These are phyloP conservation scores for Fusarium austroafricanum DNA, from an alignment of 2,329 filamentous ascomycete species.

Conservation along the genomic window DNA sequence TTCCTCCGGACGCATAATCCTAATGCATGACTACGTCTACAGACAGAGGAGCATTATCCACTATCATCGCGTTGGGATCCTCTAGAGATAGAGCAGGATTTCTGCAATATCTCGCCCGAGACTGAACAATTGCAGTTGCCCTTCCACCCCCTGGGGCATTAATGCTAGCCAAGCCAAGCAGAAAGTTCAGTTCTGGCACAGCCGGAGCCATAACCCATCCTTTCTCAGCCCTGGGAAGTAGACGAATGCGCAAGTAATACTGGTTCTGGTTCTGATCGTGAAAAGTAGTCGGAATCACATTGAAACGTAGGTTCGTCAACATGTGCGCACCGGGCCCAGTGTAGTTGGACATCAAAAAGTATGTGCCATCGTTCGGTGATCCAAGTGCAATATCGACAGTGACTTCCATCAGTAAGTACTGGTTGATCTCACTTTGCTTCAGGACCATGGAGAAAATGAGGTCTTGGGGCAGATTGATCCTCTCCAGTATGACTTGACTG, in stretches of 20 bases:
- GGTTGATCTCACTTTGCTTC: neutral
- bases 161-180: neutral
- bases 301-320: constrained; percentile 6
- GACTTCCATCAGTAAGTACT: neutral
- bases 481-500: neutral
- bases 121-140: neutral
- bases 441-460: constrained; percentile 4
- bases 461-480: neutral
- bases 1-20: neutral
- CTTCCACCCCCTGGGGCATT: neutral
- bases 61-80: neutral
- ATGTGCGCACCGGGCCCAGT: neutral
- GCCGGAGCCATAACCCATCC: neutral
- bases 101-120: constrained; percentile 2
- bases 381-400: neutral
- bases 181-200: neutral
- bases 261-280: neutral
- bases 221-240: neutral
- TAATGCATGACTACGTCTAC: neutral
- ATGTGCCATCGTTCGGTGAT: accelerated
- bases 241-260: neutral
- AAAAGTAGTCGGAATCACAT: neutral
- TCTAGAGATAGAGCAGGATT: neutral
- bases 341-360: neutral
- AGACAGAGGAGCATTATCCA: neutral